A percentile compares a stretch with the other conserved stretches of the same genome.
Conservation (phyloP, 305 asterid genomes). For the Plantago coronopus region DNA sequence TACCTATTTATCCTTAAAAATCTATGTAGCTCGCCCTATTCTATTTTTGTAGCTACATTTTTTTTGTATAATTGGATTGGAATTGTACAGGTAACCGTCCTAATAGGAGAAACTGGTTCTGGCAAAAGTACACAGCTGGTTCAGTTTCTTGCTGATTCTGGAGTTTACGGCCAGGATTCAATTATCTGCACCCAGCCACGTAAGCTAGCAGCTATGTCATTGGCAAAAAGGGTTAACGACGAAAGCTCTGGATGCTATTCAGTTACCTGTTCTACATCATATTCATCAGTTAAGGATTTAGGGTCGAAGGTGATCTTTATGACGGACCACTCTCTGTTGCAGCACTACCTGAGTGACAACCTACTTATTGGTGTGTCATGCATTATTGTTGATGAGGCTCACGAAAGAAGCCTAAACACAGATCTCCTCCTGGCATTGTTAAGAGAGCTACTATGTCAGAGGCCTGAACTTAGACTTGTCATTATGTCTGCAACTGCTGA, state of each 20-base stretch:
- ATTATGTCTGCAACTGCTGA: conserved; percentile 96
- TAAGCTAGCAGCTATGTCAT: conserved; percentile 76
- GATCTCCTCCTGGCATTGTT: conserved; percentile 86
- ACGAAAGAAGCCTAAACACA: conserved; percentile 91
- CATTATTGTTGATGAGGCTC: conserved; percentile 92
- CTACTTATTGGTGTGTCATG: conserved; percentile 61
- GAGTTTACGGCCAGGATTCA: conserved; percentile 46
- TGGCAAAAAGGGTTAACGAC: conserved; percentile 77
- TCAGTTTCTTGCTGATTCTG: conserved; percentile 86
- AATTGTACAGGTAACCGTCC: conserved; percentile 53
- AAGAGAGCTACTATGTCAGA: conserved; percentile 60
- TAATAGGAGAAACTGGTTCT: conserved; percentile 91
- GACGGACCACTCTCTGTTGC: conserved; percentile 88
- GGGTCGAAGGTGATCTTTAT: conserved; percentile 59
- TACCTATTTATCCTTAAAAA: not conserved
- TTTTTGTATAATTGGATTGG: conserved; percentile 15
- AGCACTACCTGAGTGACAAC: conserved; percentile 73
- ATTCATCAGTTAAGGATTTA: conserved; percentile 50
- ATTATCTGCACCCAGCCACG: conserved; percentile 94
- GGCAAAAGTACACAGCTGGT: conserved; percentile 98
- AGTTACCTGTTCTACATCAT: conserved; percentile 48
- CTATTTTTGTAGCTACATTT: conserved; percentile 9
- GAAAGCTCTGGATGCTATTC: conserved; percentile 60
- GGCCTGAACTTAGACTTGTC: conserved; percentile 66
- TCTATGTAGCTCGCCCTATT: conserved; percentile 1